phyloP scores from a whole-genome alignment of 805 yeast species.

The Cyberlindnera veronae region DNA sequence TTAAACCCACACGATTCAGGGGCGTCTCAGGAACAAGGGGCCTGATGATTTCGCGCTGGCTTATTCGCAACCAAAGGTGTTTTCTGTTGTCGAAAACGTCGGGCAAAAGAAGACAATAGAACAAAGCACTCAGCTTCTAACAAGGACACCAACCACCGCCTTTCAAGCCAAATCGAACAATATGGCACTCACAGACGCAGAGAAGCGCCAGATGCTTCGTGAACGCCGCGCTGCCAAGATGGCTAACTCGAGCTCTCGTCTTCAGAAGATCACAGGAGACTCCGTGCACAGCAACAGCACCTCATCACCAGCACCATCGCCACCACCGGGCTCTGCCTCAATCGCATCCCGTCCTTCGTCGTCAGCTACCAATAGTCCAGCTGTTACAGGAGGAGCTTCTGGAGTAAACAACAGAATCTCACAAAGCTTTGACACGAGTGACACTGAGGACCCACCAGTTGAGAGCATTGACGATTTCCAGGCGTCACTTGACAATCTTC shows the following conservation, averaged over 20 bases:
- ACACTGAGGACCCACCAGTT: constrained; percentile 7
- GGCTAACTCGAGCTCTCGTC: constrained; percentile 19
- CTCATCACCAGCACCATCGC: too few species aligned
- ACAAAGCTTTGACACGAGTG: constrained; percentile 16
- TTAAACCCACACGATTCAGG: too few species aligned
- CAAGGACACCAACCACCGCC: not conserved
- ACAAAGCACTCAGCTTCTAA: not conserved
- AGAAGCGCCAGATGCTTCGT: constrained; percentile 25
- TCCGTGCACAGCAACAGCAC: not conserved
- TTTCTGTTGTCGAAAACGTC: too few species aligned
- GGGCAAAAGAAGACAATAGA: too few species aligned
- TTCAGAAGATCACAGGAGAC: constrained; percentile 25
- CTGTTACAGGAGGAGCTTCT: too few species aligned
- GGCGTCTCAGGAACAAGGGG: too few species aligned
- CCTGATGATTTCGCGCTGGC: too few species aligned
- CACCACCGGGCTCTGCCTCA: too few species aligned
- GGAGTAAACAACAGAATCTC: constrained; percentile 18
- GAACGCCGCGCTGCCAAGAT: constrained; percentile 29
- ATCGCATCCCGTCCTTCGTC: too few species aligned
- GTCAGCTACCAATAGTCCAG: too few species aligned
- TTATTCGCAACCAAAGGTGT: too few species aligned
- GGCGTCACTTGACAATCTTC: constrained; percentile 18
- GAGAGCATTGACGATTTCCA: constrained; percentile 21
- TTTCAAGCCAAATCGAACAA: not conserved
- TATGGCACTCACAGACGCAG: constrained; percentile 23